Conservation (phyloP, 768 basidiomycete species). For the Xerocomus brunneocitrinus region DNA sequence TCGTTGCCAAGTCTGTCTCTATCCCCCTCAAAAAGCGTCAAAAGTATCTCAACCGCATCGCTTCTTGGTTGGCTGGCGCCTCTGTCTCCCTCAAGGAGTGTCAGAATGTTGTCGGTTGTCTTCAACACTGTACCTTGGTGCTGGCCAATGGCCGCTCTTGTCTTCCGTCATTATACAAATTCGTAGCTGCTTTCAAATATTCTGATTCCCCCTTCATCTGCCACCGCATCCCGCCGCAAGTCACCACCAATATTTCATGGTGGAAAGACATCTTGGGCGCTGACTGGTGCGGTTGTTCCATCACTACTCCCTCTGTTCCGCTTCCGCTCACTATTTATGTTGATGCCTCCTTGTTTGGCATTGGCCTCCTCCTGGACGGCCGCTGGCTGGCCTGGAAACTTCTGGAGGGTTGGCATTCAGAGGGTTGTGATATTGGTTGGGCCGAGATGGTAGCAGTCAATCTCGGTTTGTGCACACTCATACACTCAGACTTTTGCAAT, state of each 20-base stretch:
- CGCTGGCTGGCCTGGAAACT: background rate
- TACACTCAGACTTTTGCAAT: constrained; percentile 13
- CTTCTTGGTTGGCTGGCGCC: background rate
- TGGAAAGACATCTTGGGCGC: background rate
- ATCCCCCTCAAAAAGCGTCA: background rate
- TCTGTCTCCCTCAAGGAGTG: background rate
- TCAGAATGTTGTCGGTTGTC: background rate
- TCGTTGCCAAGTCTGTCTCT: background rate
- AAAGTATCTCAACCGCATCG: background rate
- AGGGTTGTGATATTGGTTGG: background rate
- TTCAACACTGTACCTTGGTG: background rate
- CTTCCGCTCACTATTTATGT: background rate
- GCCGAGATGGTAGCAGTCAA: background rate
- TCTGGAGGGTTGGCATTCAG: background rate
- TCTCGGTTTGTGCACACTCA: background rate
- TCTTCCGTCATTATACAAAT: background rate
- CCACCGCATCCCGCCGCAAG: background rate
- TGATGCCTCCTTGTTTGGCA: background rate
- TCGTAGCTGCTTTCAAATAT: background rate
- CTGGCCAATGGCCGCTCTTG: background rate
- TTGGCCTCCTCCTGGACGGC: background rate
- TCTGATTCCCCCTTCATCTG: background rate
- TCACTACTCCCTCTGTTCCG: background rate
- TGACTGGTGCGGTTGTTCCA: background rate
- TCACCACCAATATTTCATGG: background rate